Base-by-base conservation (phyloP, 805 yeast species). In the Wickerhamomyces ciferrii region DNA sequence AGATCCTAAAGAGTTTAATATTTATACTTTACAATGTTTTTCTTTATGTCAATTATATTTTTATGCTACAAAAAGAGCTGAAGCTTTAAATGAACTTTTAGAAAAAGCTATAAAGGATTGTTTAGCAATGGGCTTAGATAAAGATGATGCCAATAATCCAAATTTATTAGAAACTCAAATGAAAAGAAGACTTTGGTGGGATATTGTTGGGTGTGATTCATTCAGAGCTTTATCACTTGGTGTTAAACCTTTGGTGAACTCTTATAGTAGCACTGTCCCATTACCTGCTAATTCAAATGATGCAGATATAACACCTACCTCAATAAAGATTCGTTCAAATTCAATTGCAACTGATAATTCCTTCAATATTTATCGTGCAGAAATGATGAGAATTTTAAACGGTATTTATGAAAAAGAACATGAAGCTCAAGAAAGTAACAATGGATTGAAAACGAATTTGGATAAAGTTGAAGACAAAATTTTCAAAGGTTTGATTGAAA, bases 211-310 rank as follows among this genome's bases (percentile, higher is more conserved):
- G 6, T 56, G 61, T 52, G 63, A 59, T 39, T 51, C 63, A 0
- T 59, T 51, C 46, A 55, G 60, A 39, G 52, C 62, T 0, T 39
- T 59, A 18, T 52, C 59, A 2, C 27, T 59, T 5, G 62, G 62
- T 36, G 49, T 46, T 1, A 56, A 53, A 42, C 63, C 63, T 5
- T 23, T 42, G 20, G 53, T 59, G 13, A 43, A 47, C 5, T 55
- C 62, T 5, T 58, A 55, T 39, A 38, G 41, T 21, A 56, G 65
- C 19, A 35, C 34, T 2, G 68, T 65, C 1, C 68, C 70, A 15
- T 57, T 59, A 43, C 68, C 67, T 4, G 54, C 65, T 7, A 66
- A 66, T 43, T 55, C 56, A 32, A 54, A 65, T 40, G 70, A 66
- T 48, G 47, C 39, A 4, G 66, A 63, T 39, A 54, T 65, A 29